phyloP scores from a whole-genome alignment of 768 basidiomycete species.

The Inosperma sp. region DNA sequence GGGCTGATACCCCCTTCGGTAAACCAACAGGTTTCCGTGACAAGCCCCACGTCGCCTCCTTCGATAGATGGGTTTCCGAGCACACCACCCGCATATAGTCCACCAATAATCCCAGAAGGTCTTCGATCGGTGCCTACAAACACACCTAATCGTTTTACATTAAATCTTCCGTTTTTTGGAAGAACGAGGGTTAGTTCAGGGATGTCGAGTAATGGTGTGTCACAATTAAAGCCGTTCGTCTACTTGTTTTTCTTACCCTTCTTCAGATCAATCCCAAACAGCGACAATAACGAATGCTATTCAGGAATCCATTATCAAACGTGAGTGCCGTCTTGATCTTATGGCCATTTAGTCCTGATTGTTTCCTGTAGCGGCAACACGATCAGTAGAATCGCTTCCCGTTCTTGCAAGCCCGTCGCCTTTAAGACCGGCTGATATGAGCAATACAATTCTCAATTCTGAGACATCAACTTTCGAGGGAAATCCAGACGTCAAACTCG shows the following conservation, averaged over 20 bases:
- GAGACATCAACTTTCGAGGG: too few relatives aligned
- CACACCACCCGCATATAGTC: conserved; percentile 4
- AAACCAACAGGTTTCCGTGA: conserved; percentile 6
- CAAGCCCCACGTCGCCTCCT: background rate
- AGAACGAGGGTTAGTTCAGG: conserved; percentile 14
- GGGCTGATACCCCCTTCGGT: background rate
- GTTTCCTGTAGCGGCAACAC: too few relatives aligned
- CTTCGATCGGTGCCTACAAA: background rate
- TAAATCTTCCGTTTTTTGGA: conserved; percentile 22
- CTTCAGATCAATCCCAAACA: too few relatives aligned
- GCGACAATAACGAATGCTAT: too few relatives aligned
- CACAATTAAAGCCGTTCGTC: background rate
- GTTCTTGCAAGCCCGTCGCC: too few relatives aligned
- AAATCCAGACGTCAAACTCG: too few relatives aligned
- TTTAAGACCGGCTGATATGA: too few relatives aligned
- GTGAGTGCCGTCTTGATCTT: too few relatives aligned
- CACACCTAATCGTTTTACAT: conserved; percentile 12
- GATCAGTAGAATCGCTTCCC: too few relatives aligned
- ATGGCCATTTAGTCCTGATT: too few relatives aligned
- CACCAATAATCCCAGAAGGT: background rate
- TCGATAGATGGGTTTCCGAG: conserved; percentile 8
- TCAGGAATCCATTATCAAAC: too few relatives aligned
- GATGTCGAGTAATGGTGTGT: background rate
- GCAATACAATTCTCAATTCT: too few relatives aligned
- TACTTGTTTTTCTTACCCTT: background rate